Conservation (phyloP, 768 basidiomycete species). For the Hypholoma fasciculare region DNA sequence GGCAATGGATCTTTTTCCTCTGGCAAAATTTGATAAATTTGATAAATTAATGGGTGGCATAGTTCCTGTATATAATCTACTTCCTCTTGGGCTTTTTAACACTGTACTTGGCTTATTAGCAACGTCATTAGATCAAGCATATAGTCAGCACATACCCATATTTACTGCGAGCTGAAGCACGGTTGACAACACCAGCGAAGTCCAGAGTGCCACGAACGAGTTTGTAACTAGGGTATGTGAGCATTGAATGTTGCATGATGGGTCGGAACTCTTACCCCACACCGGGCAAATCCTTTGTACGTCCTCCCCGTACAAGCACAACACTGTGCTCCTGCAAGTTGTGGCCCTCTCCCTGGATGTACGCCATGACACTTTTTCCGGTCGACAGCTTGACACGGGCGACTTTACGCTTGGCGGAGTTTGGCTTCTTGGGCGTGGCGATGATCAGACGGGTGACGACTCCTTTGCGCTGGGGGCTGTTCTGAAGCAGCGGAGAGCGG, state of each 20-base stretch:
- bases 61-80: slow-evolving; percentile 20
- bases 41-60: slow-evolving; percentile 6
- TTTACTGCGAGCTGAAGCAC: slow-evolving; percentile 81
- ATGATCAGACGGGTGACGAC: slow-evolving; percentile 84
- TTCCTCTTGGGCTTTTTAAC: slow-evolving; percentile 90
- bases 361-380: slow-evolving; percentile 88
- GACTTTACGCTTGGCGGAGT: slow-evolving; percentile 97
- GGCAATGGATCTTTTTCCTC: not conserved
- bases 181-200: slow-evolving; percentile 85
- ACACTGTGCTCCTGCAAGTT: slow-evolving; percentile 98
- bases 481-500: slow-evolving; percentile 80
- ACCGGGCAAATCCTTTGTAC: slow-evolving; percentile 97
- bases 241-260: not conserved
- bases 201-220: slow-evolving; percentile 91
- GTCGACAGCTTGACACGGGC: slow-evolving; percentile 90
- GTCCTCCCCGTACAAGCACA: slow-evolving; percentile 90
- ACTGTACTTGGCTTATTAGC: slow-evolving; percentile 25
- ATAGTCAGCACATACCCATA: slow-evolving; percentile 67
- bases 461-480: slow-evolving; percentile 86
- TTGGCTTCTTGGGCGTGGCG: slow-evolving; percentile 94
- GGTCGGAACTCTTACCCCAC: slow-evolving; percentile 65
- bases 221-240: slow-evolving; percentile 70
- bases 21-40: not conserved
- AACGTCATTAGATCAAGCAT: not conserved
- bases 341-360: slow-evolving; percentile 97